Conservation (phyloP, 139 green algal species). For the Tetraselmis chui region DNA sequence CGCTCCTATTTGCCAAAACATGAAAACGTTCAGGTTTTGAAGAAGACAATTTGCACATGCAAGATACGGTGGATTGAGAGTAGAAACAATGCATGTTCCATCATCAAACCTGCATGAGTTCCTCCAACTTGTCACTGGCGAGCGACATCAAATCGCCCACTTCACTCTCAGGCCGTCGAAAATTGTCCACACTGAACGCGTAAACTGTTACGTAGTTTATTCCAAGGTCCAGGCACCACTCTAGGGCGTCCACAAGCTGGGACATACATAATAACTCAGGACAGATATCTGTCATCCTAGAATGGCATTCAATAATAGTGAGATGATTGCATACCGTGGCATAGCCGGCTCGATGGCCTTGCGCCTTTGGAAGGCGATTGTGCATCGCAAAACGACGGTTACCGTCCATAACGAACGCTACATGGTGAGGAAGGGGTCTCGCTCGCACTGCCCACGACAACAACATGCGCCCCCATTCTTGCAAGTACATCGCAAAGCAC, state of each 20-base stretch:
- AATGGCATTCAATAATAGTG: not conserved
- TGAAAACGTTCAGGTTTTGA: not conserved
- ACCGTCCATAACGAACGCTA: conserved; percentile 96
- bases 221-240: conserved; percentile 86
- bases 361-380: conserved; percentile 21
- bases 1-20: conserved; percentile 37
- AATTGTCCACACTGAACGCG: conserved; percentile 95
- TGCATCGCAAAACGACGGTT: conserved; percentile 79
- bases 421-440: conserved; percentile 73
- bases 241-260: conserved; percentile 68
- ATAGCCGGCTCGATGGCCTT: conserved; percentile 62
- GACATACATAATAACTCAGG: not conserved
- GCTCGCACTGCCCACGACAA: no score
- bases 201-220: conserved; percentile 80
- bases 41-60: conserved; percentile 1
- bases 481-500: no score
- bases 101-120: conserved; percentile 39
- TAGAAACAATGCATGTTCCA: not conserved
- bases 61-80: not conserved
- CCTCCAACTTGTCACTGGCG: conserved; percentile 62
- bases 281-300: not conserved
- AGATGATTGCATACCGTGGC: conserved; percentile 22
- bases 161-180: conserved; percentile 62
- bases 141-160: conserved; percentile 78
- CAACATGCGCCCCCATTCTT: no score